Conservation (phyloP, 192 early-diverging fungal genomes). For the Coemansia sp. region DNA sequence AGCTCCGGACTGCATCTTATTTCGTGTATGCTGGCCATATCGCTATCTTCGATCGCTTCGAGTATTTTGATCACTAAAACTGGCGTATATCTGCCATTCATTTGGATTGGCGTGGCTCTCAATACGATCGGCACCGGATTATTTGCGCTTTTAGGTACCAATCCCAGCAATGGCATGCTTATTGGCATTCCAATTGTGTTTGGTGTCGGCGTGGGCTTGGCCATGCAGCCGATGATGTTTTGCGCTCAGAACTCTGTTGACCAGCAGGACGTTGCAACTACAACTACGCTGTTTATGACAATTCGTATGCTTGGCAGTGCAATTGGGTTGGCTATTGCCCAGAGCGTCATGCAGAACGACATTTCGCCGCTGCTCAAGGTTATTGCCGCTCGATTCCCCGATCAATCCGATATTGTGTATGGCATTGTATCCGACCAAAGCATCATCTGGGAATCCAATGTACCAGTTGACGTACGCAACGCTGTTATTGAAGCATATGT, state of each 20-base stretch:
- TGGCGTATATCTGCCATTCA: constrained; percentile 61
- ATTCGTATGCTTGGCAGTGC: constrained; percentile 61
- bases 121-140: constrained; percentile 61
- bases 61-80: constrained; percentile 62
- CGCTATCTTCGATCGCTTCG: constrained; percentile 61
- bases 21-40: constrained; percentile 67
- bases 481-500: constrained; percentile 60
- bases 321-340: constrained; percentile 59
- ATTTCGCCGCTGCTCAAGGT: constrained; percentile 16
- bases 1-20: constrained; percentile 69
- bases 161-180: constrained; percentile 52
- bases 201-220: constrained; percentile 69
- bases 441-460: constrained; percentile 24
- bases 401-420: constrained; percentile 32
- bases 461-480: constrained; percentile 33
- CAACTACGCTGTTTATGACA: constrained; percentile 63
- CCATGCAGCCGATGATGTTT: constrained; percentile 67
- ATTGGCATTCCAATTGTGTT: constrained; percentile 67
- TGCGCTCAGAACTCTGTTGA: constrained; percentile 64
- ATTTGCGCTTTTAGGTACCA: constrained; percentile 53
- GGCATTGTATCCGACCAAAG: constrained; percentile 39
- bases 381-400: constrained; percentile 43
- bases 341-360: constrained; percentile 49
- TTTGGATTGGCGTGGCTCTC: constrained; percentile 63
- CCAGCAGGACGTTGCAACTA: constrained; percentile 60